Conservation (phyloP, 164 flowering plant genomes). For the Magnolia officinalis region DNA sequence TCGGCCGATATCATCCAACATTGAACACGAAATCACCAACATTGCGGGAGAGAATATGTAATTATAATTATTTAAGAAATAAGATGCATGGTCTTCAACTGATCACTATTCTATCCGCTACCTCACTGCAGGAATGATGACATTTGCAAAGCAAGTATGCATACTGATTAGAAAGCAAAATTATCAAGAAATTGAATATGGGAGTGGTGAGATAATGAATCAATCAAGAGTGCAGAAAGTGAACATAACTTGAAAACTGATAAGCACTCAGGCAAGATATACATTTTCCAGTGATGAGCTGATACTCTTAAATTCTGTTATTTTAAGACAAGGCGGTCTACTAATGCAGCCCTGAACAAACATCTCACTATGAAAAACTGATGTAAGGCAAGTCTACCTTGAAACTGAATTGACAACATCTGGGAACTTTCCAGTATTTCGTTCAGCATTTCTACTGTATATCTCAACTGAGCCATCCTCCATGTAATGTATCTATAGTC, state of each 20-base stretch:
- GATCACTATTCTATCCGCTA: no score
- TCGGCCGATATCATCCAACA: no score
- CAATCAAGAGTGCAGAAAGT: background rate
- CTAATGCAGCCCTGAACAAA: background rate
- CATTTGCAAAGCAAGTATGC: no score
- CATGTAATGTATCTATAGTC: conserved; percentile 74
- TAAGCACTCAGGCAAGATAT: background rate
- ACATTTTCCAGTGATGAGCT: background rate
- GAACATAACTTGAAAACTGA: no score
- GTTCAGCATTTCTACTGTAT: conserved; percentile 96
- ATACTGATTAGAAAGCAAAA: no score
- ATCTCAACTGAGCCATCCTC: conserved; percentile 89
- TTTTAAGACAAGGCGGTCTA: background rate
- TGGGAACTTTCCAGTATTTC: conserved; percentile 91
- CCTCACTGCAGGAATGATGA: no score
- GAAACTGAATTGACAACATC: conserved; percentile 70
- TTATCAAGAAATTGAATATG: background rate
- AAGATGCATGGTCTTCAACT: no score
- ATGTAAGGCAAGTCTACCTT: conserved; percentile 41
- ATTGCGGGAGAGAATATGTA: no score
- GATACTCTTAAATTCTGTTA: background rate
- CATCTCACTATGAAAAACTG: background rate
- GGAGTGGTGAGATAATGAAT: background rate
- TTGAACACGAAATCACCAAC: no score
- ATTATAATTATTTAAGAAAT: no score